Percentiles rank a stretch among this genome's conserved stretches.
Conservation (phyloP, 2,329 filamentous ascomycete genomes). For the Dactylonectria macrodidyma region DNA sequence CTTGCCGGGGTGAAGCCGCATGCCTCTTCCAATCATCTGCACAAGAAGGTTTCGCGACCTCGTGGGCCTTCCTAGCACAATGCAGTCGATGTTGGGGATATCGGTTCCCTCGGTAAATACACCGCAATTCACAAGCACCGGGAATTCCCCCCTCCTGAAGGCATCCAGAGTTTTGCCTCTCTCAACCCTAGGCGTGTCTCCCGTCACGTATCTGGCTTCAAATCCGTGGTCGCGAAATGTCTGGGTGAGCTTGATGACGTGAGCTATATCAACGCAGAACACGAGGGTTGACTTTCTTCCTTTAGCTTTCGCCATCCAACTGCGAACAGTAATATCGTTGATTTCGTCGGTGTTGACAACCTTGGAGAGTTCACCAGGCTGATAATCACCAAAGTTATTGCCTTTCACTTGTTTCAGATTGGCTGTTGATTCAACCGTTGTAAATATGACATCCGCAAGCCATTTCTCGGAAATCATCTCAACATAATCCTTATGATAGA, state of each 20-base stretch:
- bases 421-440: slow-evolving; percentile 87
- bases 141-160: slow-evolving; percentile 84
- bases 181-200: slow-evolving; percentile 79
- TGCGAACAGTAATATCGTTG: slow-evolving; percentile 88
- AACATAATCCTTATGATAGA: slow-evolving; percentile 86
- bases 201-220: slow-evolving; percentile 90
- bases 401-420: slow-evolving; percentile 81
- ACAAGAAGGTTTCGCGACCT: slow-evolving; percentile 93
- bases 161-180: slow-evolving; percentile 80
- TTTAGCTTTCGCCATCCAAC: slow-evolving; percentile 85
- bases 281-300: slow-evolving; percentile 88
- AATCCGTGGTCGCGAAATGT: slow-evolving; percentile 84
- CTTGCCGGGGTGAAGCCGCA: slow-evolving; percentile 87
- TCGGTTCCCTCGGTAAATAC: slow-evolving; percentile 98
- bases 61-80: slow-evolving; percentile 89
- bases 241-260: slow-evolving; percentile 82
- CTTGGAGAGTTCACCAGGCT: slow-evolving; percentile 80
- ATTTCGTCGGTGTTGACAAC: slow-evolving; percentile 86
- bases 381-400: slow-evolving; percentile 80
- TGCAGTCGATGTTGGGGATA: slow-evolving; percentile 96
- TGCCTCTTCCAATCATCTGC: slow-evolving; percentile 97
- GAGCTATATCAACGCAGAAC: slow-evolving; percentile 92
- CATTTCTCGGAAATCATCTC: slow-evolving; percentile 88
- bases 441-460: slow-evolving; percentile 94
- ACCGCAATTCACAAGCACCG: slow-evolving; percentile 93